Evolutionary conservation across 257 asterid species (phyloP).

Genomic region (Solanum bulbocastanum): DNA sequence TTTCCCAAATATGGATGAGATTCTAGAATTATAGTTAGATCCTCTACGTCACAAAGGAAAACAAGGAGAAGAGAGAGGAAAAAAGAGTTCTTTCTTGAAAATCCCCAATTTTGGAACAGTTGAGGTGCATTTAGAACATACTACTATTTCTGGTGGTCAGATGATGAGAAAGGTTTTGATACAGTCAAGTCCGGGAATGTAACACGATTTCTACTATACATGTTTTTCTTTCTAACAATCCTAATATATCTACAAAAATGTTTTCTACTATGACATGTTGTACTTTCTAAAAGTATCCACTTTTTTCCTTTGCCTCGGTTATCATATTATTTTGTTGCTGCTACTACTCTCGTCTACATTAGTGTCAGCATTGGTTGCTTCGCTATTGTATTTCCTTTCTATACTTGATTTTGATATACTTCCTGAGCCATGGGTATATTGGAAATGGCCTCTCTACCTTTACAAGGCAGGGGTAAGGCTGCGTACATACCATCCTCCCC

Average conservation of each 20-base stretch:
- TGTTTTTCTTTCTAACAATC: neutral
- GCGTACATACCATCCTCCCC: neutral
- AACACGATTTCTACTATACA: neutral
- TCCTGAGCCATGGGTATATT: neutral
- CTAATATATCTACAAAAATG: neutral
- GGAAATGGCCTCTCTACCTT: neutral
- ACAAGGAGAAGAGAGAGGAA: neutral
- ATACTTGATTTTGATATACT: neutral
- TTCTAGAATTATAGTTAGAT: neutral
- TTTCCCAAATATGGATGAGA: neutral
- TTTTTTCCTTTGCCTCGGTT: neutral
- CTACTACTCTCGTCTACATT: neutral
- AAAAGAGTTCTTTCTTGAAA: neutral
- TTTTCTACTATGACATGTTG: neutral
- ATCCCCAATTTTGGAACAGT: neutral
- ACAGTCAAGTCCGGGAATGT: neutral
- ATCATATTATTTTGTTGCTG: neutral
- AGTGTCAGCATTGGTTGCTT: neutral
- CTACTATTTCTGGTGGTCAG: neutral
- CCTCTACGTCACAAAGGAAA: neutral
- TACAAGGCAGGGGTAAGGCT: neutral
- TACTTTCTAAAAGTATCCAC: neutral
- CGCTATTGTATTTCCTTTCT: neutral
- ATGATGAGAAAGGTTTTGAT: neutral
- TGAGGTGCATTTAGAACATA: neutral